phyloP scores from a whole-genome alignment of 768 basidiomycete species.

The Rhodotorula paludigena region DNA sequence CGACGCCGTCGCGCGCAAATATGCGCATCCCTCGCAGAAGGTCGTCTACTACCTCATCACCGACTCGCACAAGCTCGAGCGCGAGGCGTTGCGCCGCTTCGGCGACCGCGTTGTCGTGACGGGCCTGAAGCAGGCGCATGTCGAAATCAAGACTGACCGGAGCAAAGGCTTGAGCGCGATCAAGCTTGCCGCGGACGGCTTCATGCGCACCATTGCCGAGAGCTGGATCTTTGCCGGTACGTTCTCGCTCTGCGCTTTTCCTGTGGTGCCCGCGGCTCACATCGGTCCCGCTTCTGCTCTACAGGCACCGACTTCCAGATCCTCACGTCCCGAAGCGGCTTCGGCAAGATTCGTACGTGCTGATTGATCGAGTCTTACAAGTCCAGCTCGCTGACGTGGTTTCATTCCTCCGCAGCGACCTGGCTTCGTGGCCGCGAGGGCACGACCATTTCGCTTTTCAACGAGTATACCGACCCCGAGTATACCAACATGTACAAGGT shows the following conservation, averaged over 20 bases:
- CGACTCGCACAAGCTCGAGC: constrained; percentile 19
- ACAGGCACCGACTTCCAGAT: constrained; percentile 32
- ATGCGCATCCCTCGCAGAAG: constrained; percentile 22
- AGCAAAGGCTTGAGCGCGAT: neutral
- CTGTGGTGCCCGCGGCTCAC: no score
- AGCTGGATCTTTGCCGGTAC: constrained; percentile 25
- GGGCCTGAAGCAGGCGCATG: constrained; percentile 20
- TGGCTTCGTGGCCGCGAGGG: constrained; percentile 22
- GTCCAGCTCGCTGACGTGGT: neutral
- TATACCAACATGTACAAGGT: neutral
- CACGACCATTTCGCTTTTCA: constrained; percentile 28
- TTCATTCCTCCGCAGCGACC: constrained; percentile 1
- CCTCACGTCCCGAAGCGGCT: constrained; percentile 13
- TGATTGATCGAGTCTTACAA: no score
- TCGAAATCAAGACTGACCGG: constrained; percentile 17
- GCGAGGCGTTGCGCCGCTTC: neutral
- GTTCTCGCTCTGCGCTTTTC: neutral
- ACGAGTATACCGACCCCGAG: constrained; percentile 13
- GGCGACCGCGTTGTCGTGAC: constrained; percentile 26
- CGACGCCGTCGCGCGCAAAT: constrained; percentile 3
- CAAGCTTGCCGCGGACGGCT: constrained; percentile 20
- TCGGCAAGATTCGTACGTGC: constrained; percentile 26
- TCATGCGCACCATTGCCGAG: constrained; percentile 27
- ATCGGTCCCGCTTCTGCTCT: neutral
- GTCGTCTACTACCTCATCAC: constrained; percentile 26